Base-by-base conservation (phyloP, 106 monocot species). In the Dendrobium nobile region DNA sequence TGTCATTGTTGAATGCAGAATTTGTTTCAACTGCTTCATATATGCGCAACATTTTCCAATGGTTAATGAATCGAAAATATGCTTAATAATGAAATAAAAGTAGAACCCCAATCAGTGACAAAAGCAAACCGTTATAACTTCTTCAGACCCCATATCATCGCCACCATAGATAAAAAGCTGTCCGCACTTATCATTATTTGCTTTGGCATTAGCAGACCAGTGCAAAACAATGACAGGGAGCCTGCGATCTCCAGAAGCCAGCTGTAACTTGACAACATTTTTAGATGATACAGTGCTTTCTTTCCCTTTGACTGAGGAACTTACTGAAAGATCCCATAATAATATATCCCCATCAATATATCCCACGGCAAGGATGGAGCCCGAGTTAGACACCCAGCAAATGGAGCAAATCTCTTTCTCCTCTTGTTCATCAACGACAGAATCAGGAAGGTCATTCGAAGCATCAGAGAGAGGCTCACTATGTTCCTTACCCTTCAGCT, bases 71-170 rank as follows among this genome's bases (percentile, higher is more conserved):
- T 44, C 74, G 10, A 10, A 37, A 70, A 33, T 70, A 37, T 33
- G 33, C 2, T 37, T 33, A 13, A 70, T 33, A 37, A 70, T 70
- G 20, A 37, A 3, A 70, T 13, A 28, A 65, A 65, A 26, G 16
- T 4, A 37, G 37, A 67, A 67, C 9, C 6, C 40, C 5, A 41
- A 18, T 19, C 31, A 73, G 18, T 19, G 41, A 42, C 8, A 43
- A 74, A 43, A 64, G 75, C 92, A 77, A 19, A 98, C 98, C 85
- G 98, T 92, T 75, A 98, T 77, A 86, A 95, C 98, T 91, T 98
- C 98, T 82, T 98, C 98, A 79, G 98, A 95, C 70, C 98, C 98
- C 84, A 92, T 95, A 75, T 95, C 95, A 86, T 95, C 98, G 64
- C 98, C 98, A 64, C 98, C 98, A 86, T 98, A 98, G 56, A 98